Evolutionary conservation across 805 yeast species (phyloP).

Genomic region (Candida nitratophila): DNA sequence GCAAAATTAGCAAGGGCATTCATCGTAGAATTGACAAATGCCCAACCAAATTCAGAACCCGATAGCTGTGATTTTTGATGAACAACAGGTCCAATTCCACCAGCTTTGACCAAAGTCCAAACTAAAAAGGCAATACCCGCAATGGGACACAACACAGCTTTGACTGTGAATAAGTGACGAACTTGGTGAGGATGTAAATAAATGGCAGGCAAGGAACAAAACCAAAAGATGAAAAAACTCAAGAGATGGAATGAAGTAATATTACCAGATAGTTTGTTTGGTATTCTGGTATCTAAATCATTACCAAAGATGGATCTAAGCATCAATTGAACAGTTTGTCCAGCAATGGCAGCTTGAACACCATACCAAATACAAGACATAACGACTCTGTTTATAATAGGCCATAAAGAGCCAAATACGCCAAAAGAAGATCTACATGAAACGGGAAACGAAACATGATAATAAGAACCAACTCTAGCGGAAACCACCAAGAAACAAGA

Average conservation of each 20-base stretch:
- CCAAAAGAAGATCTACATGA: constrained; percentile 80
- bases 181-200: constrained; percentile 81
- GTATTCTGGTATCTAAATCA: constrained; percentile 55
- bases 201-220: constrained; percentile 69
- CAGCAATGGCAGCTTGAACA: constrained; percentile 81
- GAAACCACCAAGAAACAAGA: constrained; percentile 64
- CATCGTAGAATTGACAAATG: constrained; percentile 71
- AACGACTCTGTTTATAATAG: constrained; percentile 78
- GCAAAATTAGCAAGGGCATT: constrained; percentile 81
- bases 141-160: constrained; percentile 70
- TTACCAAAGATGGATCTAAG: constrained; percentile 68
- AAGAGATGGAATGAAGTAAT: constrained; percentile 69
- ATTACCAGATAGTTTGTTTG: constrained; percentile 25
- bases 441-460: constrained; percentile 83
- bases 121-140: constrained; percentile 79
- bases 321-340: constrained; percentile 75
- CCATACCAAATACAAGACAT: constrained; percentile 79
- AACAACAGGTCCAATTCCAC: constrained; percentile 71
- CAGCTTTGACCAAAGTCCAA: constrained; percentile 78
- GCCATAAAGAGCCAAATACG: constrained; percentile 82
- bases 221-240: constrained; percentile 77
- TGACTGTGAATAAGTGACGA: constrained; percentile 77
- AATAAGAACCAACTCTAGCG: constrained; percentile 72
- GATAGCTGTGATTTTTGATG: constrained; percentile 43
- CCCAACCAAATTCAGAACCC: constrained; percentile 73